These are phyloP conservation scores for Pneumocystis sp. DNA, from an alignment of 1,139 yeast genomes.

Conservation along the genomic window DNA sequence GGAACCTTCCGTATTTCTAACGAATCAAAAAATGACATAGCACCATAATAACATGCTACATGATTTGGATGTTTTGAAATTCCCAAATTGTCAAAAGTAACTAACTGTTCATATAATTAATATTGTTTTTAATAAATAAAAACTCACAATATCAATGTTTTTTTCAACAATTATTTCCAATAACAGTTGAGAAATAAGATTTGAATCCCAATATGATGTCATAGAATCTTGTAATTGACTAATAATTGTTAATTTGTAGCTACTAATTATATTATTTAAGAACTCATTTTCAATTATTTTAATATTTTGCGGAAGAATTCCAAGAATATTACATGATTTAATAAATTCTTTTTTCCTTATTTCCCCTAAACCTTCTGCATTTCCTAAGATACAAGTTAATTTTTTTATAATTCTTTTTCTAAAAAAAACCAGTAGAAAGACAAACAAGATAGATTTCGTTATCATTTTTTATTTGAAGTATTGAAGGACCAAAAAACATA, in stretches of 20 bases:
- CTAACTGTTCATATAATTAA: constrained; percentile 20
- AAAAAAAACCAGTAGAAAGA: constrained; percentile 23
- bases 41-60: constrained; percentile 28
- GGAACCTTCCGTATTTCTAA: constrained; percentile 2
- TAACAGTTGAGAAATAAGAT: constrained; percentile 23
- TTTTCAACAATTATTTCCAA: background rate
- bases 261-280: constrained; percentile 20
- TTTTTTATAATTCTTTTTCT: constrained; percentile 41
- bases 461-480: constrained; percentile 20
- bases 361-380: constrained; percentile 57
- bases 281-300: constrained; percentile 33
- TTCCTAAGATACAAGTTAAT: constrained; percentile 66
- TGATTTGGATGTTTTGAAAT: constrained; percentile 83
- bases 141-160: constrained; percentile 3
- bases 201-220: constrained; percentile 49
- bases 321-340: constrained; percentile 43
- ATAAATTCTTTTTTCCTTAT: constrained; percentile 45
- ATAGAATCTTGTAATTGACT: constrained; percentile 44
- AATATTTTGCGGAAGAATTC: constrained; percentile 35
- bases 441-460: constrained; percentile 2
- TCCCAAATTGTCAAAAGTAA: constrained; percentile 75
- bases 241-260: background rate
- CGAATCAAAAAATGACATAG: constrained; percentile 19
- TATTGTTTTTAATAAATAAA: background rate
- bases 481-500: constrained; percentile 86